Percentiles rank a stretch among this genome's conserved stretches.
Conservation (phyloP, 805 yeast species). For the Candida koratica region DNA sequence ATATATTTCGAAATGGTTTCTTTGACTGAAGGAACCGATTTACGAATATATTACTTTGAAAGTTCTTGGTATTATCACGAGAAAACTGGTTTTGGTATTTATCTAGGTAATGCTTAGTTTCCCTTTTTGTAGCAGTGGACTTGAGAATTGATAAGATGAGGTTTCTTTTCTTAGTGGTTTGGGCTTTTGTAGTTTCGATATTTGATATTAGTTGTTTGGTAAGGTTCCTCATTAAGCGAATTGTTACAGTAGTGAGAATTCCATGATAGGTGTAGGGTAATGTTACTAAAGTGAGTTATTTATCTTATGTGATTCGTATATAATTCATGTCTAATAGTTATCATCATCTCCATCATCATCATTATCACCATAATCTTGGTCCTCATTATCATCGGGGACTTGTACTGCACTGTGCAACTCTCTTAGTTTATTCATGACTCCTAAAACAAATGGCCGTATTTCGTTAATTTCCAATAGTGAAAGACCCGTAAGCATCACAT, state of each 20-base stretch:
- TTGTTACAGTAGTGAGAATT: too few species aligned
- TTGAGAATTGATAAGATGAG: constrained; percentile 79
- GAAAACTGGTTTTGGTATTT: constrained; percentile 56
- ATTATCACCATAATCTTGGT: constrained; percentile 11
- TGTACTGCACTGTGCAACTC: constrained; percentile 42
- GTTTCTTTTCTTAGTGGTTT: constrained; percentile 55
- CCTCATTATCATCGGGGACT: constrained; percentile 14
- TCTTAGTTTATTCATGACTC: constrained; percentile 75
- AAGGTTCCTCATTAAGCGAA: too few species aligned
- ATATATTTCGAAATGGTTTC: constrained; percentile 33
- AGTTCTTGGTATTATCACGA: constrained; percentile 21
- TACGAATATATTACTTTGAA: constrained; percentile 30
- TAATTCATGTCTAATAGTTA: too few species aligned
- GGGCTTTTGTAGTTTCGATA: constrained; percentile 25
- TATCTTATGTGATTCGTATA: too few species aligned
- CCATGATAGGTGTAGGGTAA: too few species aligned
- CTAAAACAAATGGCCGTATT: constrained; percentile 74
- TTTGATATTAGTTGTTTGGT: constrained; percentile 36
- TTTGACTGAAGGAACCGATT: constrained; percentile 29
- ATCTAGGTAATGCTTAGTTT: constrained; percentile 74
- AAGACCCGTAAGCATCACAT: constrained; percentile 77
- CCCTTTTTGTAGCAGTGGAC: constrained; percentile 91
- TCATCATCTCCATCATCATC: too few species aligned
- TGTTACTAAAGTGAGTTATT: too few species aligned
- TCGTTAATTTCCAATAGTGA: constrained; percentile 86